Percentiles rank a stretch among this genome's conserved stretches.
Conservation (phyloP, 352 stramenopile species). For the Pythium sp. region DNA sequence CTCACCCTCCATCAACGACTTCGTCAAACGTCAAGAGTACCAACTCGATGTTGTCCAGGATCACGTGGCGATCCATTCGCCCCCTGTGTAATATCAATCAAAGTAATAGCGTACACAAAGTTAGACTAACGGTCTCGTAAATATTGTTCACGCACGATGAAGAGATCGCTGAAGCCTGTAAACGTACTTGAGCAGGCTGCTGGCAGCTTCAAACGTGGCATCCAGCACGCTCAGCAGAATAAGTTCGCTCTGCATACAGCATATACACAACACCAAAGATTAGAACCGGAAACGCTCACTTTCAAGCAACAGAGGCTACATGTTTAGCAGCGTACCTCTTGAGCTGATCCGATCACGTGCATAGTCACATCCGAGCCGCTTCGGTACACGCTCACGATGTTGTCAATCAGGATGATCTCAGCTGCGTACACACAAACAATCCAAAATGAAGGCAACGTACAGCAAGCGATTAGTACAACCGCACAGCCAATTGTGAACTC, state of each 20-base stretch:
- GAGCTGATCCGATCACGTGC: slow-evolving; percentile 81
- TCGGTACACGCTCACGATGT: slow-evolving; percentile 89
- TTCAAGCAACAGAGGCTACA: not conserved
- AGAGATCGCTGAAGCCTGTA: not conserved
- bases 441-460: not conserved
- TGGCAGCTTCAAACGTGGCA: slow-evolving; percentile 81
- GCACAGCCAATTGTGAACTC: not conserved
- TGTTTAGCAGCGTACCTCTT: slow-evolving; percentile 47
- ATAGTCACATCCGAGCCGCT: slow-evolving; percentile 86
- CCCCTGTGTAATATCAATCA: slow-evolving; percentile 32
- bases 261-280: not conserved
- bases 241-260: slow-evolving; percentile 74
- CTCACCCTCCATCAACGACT: slow-evolving; percentile 87
- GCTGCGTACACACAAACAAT: slow-evolving; percentile 27
- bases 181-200: slow-evolving; percentile 83
- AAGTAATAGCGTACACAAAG: not conserved
- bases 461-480: not conserved
- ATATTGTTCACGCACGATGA: not conserved
- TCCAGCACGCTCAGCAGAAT: slow-evolving; percentile 87
- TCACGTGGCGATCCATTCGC: slow-evolving; percentile 84
- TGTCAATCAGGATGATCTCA: slow-evolving; percentile 89
- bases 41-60: slow-evolving; percentile 90
- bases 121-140: not conserved
- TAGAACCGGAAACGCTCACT: not conserved
- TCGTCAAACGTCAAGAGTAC: slow-evolving; percentile 89